phyloP scores from a whole-genome alignment of 169 alveolate species.

The Besnoitia besnoiti region DNA sequence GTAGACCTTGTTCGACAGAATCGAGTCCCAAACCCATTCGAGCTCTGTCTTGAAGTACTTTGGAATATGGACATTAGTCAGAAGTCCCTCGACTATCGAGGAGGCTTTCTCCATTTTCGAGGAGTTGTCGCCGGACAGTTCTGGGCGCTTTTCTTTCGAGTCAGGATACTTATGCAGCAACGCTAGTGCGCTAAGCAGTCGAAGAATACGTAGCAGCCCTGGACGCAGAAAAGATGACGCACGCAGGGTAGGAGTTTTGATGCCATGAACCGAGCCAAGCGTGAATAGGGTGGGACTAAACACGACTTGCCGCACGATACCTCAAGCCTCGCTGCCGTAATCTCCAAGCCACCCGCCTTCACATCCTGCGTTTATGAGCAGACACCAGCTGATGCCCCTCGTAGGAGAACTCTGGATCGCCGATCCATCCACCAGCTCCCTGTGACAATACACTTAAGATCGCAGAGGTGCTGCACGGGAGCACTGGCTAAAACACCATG shows the following conservation, averaged over 20 bases:
- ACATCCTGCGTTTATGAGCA: no score
- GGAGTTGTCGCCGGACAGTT: neutral
- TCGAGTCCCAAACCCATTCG: slow-evolving; percentile 74
- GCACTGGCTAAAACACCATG: no score
- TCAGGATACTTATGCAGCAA: slow-evolving; percentile 70
- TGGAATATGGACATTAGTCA: slow-evolving; percentile 70
- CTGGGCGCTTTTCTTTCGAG: neutral
- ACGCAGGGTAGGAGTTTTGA: neutral
- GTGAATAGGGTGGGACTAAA: no score
- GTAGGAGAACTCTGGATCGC: no score
- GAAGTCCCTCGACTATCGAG: slow-evolving; percentile 72
- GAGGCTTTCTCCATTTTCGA: slow-evolving; percentile 20
- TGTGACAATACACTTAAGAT: no score
- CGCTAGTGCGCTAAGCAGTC: slow-evolving; percentile 76
- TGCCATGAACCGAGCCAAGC: neutral
- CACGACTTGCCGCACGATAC: no score
- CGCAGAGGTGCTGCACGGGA: no score
- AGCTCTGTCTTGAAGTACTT: slow-evolving; percentile 72
- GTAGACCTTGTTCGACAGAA: slow-evolving; percentile 74
- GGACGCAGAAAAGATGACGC: neutral
- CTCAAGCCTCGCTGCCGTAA: no score
- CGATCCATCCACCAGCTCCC: no score
- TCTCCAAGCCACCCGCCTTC: no score
- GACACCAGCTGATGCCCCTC: no score
- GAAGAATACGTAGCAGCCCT: slow-evolving; percentile 77